phyloP scores from a whole-genome alignment of 768 basidiomycete species.

The Coprinopsis sp. region DNA sequence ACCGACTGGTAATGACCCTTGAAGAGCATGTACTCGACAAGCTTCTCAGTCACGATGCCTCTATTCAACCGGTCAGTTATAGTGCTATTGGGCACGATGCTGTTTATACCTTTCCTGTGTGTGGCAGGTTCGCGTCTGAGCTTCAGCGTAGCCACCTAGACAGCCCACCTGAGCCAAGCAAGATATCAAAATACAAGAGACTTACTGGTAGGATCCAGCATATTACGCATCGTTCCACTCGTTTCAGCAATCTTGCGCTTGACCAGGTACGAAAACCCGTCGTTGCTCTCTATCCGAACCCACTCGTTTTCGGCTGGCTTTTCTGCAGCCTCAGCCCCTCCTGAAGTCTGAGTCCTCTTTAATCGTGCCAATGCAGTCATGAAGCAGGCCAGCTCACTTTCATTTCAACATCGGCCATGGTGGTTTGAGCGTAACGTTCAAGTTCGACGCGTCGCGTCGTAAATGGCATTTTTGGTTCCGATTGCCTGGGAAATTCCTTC shows the following conservation, averaged over 20 bases:
- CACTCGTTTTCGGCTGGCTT: conserved; percentile 55
- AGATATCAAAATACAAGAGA: conserved; percentile 5
- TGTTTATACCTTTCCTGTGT: conserved; percentile 63
- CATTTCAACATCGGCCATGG: no score
- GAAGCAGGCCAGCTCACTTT: no score
- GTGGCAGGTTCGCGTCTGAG: conserved; percentile 61
- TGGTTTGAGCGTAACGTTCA: no score
- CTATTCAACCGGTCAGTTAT: conserved; percentile 23
- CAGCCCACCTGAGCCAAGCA: neutral
- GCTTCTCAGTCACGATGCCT: conserved; percentile 75
- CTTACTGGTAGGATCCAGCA: conserved; percentile 70
- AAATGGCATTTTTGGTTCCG: no score
- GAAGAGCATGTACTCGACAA: conserved; percentile 87
- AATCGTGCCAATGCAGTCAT: no score
- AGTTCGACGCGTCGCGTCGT: no score
- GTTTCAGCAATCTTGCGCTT: conserved; percentile 67
- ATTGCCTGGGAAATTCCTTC: no score
- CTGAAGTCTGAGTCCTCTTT: no score
- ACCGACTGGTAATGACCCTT: conserved; percentile 73
- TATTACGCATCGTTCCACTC: conserved; percentile 79
- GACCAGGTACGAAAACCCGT: conserved; percentile 80
- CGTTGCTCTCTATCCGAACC: conserved; percentile 72
- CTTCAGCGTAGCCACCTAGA: conserved; percentile 71
- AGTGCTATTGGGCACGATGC: neutral
- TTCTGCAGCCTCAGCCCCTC: no score